A percentile compares a stretch with the other conserved stretches of the same genome.
Evolutionary conservation across 208 protist genomes (phyloP).

Genomic region (Porcisia deanei): DNA sequence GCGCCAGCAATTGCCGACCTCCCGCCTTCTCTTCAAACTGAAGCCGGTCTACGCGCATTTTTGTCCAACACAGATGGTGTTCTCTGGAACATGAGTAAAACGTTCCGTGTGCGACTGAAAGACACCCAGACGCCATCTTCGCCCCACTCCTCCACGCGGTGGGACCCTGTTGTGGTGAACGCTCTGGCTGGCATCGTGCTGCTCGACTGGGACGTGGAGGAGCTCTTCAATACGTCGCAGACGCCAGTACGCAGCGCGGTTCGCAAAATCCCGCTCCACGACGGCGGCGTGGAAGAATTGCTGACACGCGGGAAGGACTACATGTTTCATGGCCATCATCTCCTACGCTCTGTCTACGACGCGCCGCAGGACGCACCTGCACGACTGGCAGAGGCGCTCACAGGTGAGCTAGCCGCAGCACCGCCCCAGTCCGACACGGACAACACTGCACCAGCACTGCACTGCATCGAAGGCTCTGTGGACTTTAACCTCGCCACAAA

Average conservation of each 20-base stretch:
- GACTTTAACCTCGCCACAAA: constrained; percentile 32
- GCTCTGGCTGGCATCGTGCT: constrained; percentile 52
- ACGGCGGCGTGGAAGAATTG: constrained; percentile 21
- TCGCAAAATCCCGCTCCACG: constrained; percentile 15
- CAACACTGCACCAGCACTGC: constrained; percentile 16
- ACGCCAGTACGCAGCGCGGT: constrained; percentile 6
- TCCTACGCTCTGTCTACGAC: constrained; percentile 52
- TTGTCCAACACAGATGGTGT: constrained; percentile 50
- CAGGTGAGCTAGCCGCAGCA: constrained; percentile 2
- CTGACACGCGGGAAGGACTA: constrained; percentile 20
- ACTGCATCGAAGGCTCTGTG: constrained; percentile 34
- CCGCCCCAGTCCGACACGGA: not conserved
- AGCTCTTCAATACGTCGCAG: constrained; percentile 9
- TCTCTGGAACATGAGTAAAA: constrained; percentile 58
- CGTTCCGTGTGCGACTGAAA: constrained; percentile 38
- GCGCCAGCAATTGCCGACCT: not conserved
- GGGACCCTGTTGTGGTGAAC: constrained; percentile 44
- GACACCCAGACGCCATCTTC: constrained; percentile 19
- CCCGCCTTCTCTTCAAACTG: constrained; percentile 16
- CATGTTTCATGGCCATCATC: constrained; percentile 50
- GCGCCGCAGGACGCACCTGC: constrained; percentile 14
- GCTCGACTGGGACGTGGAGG: constrained; percentile 54
- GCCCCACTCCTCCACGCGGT: constrained; percentile 12
- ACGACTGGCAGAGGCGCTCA: constrained; percentile 4
- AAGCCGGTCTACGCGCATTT: constrained; percentile 27